phyloP scores from a whole-genome alignment of 768 basidiomycete species.

The Russula virescens region DNA sequence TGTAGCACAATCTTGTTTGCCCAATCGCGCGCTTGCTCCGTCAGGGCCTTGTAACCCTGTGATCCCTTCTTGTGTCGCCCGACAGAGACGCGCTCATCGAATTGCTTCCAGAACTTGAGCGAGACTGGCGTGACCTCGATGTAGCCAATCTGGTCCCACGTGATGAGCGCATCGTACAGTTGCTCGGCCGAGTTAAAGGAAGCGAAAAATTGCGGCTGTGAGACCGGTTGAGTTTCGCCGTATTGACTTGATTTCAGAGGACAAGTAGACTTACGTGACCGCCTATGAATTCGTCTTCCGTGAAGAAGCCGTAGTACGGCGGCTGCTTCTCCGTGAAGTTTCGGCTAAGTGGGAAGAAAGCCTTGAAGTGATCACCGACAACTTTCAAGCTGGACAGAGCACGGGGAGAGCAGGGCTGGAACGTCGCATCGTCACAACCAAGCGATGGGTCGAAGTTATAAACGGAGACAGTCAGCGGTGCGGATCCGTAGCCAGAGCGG shows the following conservation, averaged over 20 bases:
- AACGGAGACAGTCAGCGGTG: conserved; percentile 14
- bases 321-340: conserved; percentile 10
- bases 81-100: background rate
- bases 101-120: conserved; percentile 29
- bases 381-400: conserved; percentile 18
- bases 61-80: conserved; percentile 2
- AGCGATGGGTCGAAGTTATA: conserved; percentile 17
- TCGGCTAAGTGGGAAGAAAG: conserved; percentile 8
- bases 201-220: conserved; percentile 29
- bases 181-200: conserved; percentile 30
- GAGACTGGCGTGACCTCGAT: conserved; percentile 30
- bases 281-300: conserved; percentile 7
- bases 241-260: too few species aligned
- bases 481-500: conserved; percentile 20
- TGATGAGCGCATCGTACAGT: conserved; percentile 28
- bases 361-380: conserved; percentile 14
- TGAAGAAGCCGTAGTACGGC: conserved; percentile 19
- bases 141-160: conserved; percentile 26
- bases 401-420: conserved; percentile 19
- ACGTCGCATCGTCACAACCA: conserved; percentile 17
- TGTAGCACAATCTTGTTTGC: conserved; percentile 21
- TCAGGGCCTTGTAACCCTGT: background rate
- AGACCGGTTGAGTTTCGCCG: background rate
- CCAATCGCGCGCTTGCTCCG: background rate
- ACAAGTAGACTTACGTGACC: conserved; percentile 8